phyloP scores from a whole-genome alignment of 1,284 basidiomycete species.

The Schizophyllum commune region DNA sequence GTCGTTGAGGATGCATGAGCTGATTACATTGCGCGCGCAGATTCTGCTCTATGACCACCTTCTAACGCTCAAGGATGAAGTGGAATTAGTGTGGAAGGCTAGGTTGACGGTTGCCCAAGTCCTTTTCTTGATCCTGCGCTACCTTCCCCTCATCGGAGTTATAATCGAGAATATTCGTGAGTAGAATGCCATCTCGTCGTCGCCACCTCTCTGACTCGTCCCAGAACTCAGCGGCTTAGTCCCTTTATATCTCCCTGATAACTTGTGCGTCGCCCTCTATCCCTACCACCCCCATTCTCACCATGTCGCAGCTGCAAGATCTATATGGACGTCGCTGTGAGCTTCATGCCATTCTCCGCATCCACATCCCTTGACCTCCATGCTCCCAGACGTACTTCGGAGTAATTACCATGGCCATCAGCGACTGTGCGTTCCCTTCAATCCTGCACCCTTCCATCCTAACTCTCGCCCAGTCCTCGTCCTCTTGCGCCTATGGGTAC shows the following conservation, averaged over 20 bases:
- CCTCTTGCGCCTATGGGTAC: constrained; percentile 15
- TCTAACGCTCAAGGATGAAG: constrained; percentile 22
- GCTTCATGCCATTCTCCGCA: too few species aligned
- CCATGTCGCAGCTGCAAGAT: background rate
- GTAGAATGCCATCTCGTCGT: background rate
- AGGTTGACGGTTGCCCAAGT: constrained; percentile 17
- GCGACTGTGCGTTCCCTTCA: too few species aligned
- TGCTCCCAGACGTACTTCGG: constrained; percentile 3
- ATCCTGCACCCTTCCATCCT: too few species aligned
- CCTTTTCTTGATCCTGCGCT: constrained; percentile 22
- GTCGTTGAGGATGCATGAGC: background rate
- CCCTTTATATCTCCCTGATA: constrained; percentile 1
- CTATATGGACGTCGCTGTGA: background rate
- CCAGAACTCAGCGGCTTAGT: constrained; percentile 6
- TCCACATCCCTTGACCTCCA: constrained; percentile 6
- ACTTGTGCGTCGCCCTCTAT: background rate
- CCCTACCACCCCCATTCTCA: background rate
- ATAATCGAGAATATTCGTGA: constrained; percentile 15
- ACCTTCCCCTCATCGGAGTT: constrained; percentile 18
- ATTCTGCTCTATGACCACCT: constrained; percentile 22
- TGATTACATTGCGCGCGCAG: background rate
- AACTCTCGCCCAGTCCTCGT: constrained; percentile 9
- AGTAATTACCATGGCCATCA: constrained; percentile 5
- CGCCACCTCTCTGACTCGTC: background rate
- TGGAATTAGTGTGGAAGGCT: constrained; percentile 21